Evolutionary conservation across 331 rosid species (phyloP).

Genomic region (Erythrophleum ivorense): DNA sequence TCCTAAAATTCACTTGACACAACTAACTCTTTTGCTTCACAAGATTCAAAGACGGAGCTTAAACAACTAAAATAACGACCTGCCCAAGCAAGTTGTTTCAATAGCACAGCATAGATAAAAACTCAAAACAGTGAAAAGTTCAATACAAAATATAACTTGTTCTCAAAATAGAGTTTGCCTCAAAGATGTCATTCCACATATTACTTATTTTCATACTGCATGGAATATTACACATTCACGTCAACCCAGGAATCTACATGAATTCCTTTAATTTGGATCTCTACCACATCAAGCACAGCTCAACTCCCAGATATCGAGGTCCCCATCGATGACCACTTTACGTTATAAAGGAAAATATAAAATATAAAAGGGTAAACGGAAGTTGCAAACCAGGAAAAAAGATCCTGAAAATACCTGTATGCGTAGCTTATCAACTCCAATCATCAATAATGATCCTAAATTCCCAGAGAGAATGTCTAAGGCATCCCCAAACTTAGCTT

Average conservation of each 20-base stretch:
- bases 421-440: conserved; percentile 90
- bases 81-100: conserved; percentile 54
- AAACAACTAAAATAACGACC: conserved; percentile 56
- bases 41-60: neutral
- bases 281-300: conserved; percentile 26
- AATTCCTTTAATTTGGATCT: conserved; percentile 3
- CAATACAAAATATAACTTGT: conserved; percentile 1
- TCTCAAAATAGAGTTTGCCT: neutral
- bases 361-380: neutral
- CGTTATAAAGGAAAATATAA: neutral
- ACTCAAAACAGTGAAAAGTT: neutral
- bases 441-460: conserved; percentile 76
- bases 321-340: conserved; percentile 19
- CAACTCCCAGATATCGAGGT: conserved; percentile 7
- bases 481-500: conserved; percentile 93
- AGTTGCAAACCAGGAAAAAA: conserved; percentile 29
- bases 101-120: conserved; percentile 6
- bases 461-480: conserved; percentile 90
- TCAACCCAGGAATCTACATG: conserved; percentile 17
- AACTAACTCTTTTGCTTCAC: neutral
- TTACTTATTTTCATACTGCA: conserved; percentile 5
- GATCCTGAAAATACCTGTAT: conserved; percentile 80
- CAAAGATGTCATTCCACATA: neutral
- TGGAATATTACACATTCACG: neutral
- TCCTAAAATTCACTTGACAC: neutral